phyloP scores from a whole-genome alignment of 2,329 filamentous ascomycete species.

The Fusarium udum region DNA sequence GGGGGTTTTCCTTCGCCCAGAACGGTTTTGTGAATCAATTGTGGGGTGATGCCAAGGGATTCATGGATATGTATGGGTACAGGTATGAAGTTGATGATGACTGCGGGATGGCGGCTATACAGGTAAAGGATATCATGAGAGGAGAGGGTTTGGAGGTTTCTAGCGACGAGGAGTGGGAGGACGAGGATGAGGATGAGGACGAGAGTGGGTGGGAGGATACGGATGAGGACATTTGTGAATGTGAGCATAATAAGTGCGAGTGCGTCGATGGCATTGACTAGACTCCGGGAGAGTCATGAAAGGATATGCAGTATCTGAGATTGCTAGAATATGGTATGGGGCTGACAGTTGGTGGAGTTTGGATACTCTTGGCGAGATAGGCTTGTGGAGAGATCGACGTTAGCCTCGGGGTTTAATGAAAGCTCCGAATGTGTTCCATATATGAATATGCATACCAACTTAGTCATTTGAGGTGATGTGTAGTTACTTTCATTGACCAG shows the following conservation, averaged over 20 bases:
- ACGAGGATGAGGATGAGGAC: background rate
- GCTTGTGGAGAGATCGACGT: background rate
- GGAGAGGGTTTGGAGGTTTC: rapidly evolving
- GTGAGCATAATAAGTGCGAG: background rate
- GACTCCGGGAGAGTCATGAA: rapidly evolving
- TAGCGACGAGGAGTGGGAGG: background rate
- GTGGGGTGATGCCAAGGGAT: background rate
- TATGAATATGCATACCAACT: background rate
- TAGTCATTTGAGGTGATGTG: background rate
- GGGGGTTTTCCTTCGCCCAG: rapidly evolving
- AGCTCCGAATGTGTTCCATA: background rate
- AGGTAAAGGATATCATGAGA: rapidly evolving
- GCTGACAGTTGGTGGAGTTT: background rate
- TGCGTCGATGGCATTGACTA: no score
- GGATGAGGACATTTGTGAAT: background rate
- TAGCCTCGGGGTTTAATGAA: background rate
- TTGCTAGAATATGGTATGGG: background rate
- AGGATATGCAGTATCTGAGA: background rate
- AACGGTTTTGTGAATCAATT: rapidly evolving
- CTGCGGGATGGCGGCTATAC: background rate
- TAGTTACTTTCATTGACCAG: background rate
- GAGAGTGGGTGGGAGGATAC: background rate
- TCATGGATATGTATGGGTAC: background rate
- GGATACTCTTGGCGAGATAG: background rate
- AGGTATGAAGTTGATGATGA: background rate